Conservation (phyloP, 129 eudicot genomes). For the Scalesia atractyloides region DNA sequence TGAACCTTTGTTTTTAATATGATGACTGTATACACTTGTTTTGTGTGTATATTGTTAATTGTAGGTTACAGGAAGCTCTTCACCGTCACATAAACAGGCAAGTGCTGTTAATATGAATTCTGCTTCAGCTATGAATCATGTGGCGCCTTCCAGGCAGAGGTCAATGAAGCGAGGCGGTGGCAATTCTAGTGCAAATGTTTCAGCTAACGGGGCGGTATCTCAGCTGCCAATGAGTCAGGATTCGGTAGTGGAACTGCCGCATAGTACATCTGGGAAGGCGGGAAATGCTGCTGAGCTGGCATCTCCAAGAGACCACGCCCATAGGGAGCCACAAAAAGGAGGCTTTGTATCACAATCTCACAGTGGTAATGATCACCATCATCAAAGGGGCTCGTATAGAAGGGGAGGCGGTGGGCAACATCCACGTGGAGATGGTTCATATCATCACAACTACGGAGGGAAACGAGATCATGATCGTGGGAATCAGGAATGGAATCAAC, state of each 20-base stretch:
- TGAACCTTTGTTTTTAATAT: background rate
- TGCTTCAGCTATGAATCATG: conserved; percentile 49
- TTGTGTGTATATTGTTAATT: conserved; percentile 17
- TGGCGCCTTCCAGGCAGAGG: conserved; percentile 52
- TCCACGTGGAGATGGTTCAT: conserved; percentile 39
- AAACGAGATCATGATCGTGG: conserved; percentile 83
- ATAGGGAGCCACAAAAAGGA: conserved; percentile 64
- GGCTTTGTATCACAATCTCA: conserved; percentile 52
- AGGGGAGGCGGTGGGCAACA: conserved; percentile 46
- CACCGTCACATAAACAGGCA: conserved; percentile 49
- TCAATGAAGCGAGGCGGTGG: conserved; percentile 68
- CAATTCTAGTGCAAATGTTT: conserved; percentile 34
- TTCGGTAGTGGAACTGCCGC: conserved; percentile 33
- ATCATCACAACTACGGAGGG: conserved; percentile 61
- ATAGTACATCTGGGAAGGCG: conserved; percentile 34
- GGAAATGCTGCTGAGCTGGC: conserved; percentile 44
- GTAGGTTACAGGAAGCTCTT: conserved; percentile 51
- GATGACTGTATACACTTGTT: conserved; percentile 1
- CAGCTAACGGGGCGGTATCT: conserved; percentile 63
- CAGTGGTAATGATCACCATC: conserved; percentile 56
- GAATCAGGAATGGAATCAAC: conserved; percentile 71
- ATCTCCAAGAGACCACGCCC: conserved; percentile 42
- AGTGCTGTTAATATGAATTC: conserved; percentile 39
- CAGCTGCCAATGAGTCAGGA: conserved; percentile 43
- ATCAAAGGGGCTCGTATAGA: conserved; percentile 56